A percentile compares a stretch with the other conserved stretches of the same genome.
Conservation (phyloP, 2,329 filamentous ascomycete species). For the Fusarium devonianum region DNA sequence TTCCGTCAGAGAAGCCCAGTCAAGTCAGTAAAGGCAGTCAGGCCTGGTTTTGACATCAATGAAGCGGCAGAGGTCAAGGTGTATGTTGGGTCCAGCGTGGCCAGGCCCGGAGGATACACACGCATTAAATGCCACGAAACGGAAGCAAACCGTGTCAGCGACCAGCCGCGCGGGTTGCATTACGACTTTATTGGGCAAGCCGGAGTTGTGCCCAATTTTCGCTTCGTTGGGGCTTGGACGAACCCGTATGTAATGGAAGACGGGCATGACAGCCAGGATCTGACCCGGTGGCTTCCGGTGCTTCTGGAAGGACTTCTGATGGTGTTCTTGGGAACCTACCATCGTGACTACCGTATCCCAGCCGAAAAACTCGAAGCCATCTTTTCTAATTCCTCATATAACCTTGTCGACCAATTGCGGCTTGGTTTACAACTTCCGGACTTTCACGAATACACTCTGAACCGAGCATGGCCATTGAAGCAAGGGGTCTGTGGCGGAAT, state of each 20-base stretch:
- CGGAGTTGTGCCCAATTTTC: neutral
- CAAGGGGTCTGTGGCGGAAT: too few relatives aligned
- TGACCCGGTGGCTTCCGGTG: too few relatives aligned
- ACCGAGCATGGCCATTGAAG: too few relatives aligned
- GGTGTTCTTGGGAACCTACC: too few relatives aligned
- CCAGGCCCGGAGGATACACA: neutral
- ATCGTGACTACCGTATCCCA: too few relatives aligned
- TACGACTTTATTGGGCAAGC: neutral
- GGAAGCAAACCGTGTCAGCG: neutral
- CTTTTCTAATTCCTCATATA: too few relatives aligned
- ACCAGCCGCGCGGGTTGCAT: neutral
- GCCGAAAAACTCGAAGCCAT: too few relatives aligned
- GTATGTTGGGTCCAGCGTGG: neutral
- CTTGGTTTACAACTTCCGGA: too few relatives aligned
- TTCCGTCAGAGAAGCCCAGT: neutral
- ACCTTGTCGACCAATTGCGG: too few relatives aligned
- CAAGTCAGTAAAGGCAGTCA: neutral
- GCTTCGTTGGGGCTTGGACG: neutral
- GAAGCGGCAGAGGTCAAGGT: neutral
- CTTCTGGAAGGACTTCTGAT: too few relatives aligned
- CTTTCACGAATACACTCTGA: too few relatives aligned
- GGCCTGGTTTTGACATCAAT: neutral
- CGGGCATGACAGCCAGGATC: too few relatives aligned
- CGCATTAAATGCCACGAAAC: neutral
- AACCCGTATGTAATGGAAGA: conserved; percentile 61